phyloP scores from a whole-genome alignment of 768 basidiomycete species.

The Boletus subparvulus region DNA sequence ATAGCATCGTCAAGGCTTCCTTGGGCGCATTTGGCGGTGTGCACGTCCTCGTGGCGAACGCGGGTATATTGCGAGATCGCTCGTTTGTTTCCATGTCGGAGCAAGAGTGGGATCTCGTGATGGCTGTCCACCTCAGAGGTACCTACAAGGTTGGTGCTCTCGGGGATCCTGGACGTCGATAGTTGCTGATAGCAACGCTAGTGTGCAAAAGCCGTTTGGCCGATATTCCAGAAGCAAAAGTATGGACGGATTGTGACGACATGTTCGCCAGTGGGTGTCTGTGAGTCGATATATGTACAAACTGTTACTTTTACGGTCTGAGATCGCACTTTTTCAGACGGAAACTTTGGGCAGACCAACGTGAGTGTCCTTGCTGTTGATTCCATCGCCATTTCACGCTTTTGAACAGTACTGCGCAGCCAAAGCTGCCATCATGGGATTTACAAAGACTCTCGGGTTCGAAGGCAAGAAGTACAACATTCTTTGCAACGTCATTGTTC shows the following conservation, averaged over 20 bases:
- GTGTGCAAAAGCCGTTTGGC: slow-evolving; percentile 96
- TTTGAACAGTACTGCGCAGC: slow-evolving; percentile 76
- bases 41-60: slow-evolving; percentile 89
- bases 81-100: slow-evolving; percentile 88
- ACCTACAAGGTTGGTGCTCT: slow-evolving; percentile 71
- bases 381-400: background rate
- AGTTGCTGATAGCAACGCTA: slow-evolving; percentile 29
- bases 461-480: slow-evolving; percentile 94
- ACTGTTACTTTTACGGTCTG: background rate
- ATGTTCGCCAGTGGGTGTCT: slow-evolving; percentile 89
- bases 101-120: slow-evolving; percentile 91
- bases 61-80: slow-evolving; percentile 92
- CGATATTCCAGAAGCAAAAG: slow-evolving; percentile 93
- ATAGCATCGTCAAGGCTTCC: slow-evolving; percentile 83
- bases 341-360: slow-evolving; percentile 94
- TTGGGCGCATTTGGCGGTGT: slow-evolving; percentile 85
- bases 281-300: slow-evolving; percentile 45
- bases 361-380: slow-evolving; percentile 34
- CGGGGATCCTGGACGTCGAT: background rate
- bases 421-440: slow-evolving; percentile 86
- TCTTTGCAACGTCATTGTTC: slow-evolving; percentile 82
- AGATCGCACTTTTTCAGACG: slow-evolving; percentile 50
- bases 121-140: slow-evolving; percentile 85
- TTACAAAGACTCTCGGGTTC: slow-evolving; percentile 86
- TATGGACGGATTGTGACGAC: slow-evolving; percentile 95